Evolutionary conservation across 2,329 filamentous ascomycete species (phyloP).

Genomic region (Fusarium poae): DNA sequence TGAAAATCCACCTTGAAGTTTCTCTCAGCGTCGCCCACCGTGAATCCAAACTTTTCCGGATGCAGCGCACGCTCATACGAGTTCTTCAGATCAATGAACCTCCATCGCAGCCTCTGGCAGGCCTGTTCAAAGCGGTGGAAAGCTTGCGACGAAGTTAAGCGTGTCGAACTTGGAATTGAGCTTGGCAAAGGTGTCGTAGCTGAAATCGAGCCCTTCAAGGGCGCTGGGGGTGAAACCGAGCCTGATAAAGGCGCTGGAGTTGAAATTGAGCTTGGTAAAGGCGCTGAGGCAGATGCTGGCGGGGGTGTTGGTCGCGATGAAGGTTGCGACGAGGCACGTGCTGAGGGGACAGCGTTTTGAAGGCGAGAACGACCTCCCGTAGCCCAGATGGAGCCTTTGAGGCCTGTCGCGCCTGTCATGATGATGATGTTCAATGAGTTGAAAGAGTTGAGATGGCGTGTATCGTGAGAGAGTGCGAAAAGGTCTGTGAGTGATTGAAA

Average conservation of each 20-base stretch:
- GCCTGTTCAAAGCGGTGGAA: slow-evolving; percentile 71
- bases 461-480: background rate
- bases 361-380: slow-evolving; percentile 19
- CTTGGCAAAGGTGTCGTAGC: slow-evolving; percentile 1
- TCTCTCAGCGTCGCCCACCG: slow-evolving; percentile 65
- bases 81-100: slow-evolving; percentile 69
- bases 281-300: slow-evolving; percentile 9
- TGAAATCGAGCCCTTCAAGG: background rate
- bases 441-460: background rate
- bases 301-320: slow-evolving; percentile 15
- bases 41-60: slow-evolving; percentile 53
- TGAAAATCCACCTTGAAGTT: slow-evolving; percentile 86
- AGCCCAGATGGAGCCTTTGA: slow-evolving; percentile 48
- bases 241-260: slow-evolving; percentile 16
- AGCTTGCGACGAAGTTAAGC: slow-evolving; percentile 56
- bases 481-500: background rate
- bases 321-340: slow-evolving; percentile 33
- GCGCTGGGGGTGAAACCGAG: background rate
- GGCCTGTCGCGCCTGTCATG: slow-evolving; percentile 41
- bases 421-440: slow-evolving; percentile 4
- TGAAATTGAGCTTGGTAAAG: slow-evolving; percentile 8
- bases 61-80: slow-evolving; percentile 66
- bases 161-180: slow-evolving; percentile 22
- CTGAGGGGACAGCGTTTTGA: slow-evolving; percentile 3
- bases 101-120: slow-evolving; percentile 72